phyloP scores from a whole-genome alignment of 1,284 basidiomycete species.

The Irpex lacteus region DNA sequence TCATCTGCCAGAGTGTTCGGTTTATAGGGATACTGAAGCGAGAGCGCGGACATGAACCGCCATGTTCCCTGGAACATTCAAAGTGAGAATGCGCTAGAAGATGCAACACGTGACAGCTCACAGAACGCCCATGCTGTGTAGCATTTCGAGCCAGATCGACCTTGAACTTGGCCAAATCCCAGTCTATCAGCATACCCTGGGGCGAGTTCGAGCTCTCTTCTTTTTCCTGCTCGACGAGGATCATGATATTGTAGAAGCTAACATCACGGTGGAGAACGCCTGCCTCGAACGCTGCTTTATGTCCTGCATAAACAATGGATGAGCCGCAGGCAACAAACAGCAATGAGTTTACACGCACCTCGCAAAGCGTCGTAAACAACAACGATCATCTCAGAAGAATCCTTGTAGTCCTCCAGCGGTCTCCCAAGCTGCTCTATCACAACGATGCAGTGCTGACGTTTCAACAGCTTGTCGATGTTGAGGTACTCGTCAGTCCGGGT shows the following conservation, averaged over 20 bases:
- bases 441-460: neutral
- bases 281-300: neutral
- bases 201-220: neutral
- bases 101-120: neutral
- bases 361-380: conserved; percentile 1
- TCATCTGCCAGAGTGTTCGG: neutral
- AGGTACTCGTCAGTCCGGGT: neutral
- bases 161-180: neutral
- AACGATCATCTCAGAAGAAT: conserved; percentile 1
- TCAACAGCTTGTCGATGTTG: neutral
- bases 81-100: neutral
- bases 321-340: neutral
- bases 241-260: conserved; percentile 5
- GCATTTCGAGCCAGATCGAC: neutral
- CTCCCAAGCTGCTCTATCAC: neutral
- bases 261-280: conserved; percentile 6
- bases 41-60: neutral
- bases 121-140: neutral
- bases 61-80: neutral
- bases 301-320: neutral
- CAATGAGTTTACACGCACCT: neutral
- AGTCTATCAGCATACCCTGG: neutral
- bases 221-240: neutral
- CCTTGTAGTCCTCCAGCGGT: neutral
- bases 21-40: neutral